Conservation (phyloP, 2,329 filamentous ascomycete species). For the Fusarium nanum region DNA sequence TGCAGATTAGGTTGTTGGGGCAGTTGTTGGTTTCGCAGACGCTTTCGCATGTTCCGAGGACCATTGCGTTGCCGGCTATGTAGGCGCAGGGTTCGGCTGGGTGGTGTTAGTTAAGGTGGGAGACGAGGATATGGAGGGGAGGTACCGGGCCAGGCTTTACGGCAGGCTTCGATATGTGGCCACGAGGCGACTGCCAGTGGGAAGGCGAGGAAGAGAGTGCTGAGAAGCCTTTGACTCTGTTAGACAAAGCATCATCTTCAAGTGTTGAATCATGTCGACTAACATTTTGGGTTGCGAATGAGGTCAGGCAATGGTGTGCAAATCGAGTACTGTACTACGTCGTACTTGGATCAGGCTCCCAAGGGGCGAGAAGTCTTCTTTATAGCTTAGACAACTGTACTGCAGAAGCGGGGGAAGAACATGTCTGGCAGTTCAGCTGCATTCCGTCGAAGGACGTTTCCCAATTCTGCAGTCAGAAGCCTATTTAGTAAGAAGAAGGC, state of each 20-base stretch:
- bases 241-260: not conserved
- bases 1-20: not conserved
- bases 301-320: fast-evolving
- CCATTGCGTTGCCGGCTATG: not conserved
- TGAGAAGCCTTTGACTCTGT: not conserved
- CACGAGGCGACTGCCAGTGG: not conserved
- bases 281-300: fast-evolving
- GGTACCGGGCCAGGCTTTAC: not conserved
- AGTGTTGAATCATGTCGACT: not conserved
- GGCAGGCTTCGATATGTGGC: not conserved
- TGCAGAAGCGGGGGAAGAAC: fast-evolving
- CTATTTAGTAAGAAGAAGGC: fast-evolving
- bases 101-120: not conserved
- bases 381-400: too few species aligned
- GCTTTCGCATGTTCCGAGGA: not conserved
- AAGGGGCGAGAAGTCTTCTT: too few species aligned
- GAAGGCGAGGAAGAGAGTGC: not conserved
- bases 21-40: not conserved
- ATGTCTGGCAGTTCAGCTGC: not conserved
- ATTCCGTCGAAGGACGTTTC: fast-evolving
- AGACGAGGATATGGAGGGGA: too few species aligned
- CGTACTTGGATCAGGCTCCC: too few species aligned
- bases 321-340: not conserved
- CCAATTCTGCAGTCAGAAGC: not conserved
- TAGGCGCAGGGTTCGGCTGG: not conserved